These are phyloP conservation scores for Trichoderma atrobrunneum DNA, from an alignment of 2,329 filamentous ascomycete genomes.

Conservation along the genomic window DNA sequence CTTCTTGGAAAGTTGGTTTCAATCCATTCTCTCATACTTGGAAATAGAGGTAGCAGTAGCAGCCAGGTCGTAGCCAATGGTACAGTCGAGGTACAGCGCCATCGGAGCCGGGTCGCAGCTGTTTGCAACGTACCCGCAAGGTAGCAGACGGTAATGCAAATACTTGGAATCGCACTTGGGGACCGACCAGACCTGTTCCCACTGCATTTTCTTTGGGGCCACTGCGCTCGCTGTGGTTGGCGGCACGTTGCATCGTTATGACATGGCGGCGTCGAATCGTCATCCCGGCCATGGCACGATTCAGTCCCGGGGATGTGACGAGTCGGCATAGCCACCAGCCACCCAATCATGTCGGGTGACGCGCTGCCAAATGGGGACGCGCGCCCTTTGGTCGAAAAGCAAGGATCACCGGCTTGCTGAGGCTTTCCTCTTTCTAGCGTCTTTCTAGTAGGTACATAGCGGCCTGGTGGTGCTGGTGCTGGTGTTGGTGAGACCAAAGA, in stretches of 20 bases:
- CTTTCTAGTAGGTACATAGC: constrained; percentile 18
- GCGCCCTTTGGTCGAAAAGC: background rate
- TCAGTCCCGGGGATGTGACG: constrained; percentile 4
- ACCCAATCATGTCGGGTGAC: constrained; percentile 18
- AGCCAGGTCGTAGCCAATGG: background rate
- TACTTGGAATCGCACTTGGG: background rate
- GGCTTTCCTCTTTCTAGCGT: constrained; percentile 21
- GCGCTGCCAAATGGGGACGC: background rate
- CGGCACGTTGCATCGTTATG: constrained; percentile 11
- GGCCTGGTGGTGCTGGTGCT: background rate
- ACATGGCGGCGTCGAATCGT: constrained; percentile 9
- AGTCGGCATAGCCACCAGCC: constrained; percentile 18
- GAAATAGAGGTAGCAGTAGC: background rate
- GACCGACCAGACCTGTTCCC: background rate
- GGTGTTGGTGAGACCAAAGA: background rate
- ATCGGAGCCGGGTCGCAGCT: background rate
- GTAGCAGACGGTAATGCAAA: background rate
- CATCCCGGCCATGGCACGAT: constrained; percentile 15
- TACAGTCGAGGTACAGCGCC: background rate
- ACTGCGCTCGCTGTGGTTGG: background rate
- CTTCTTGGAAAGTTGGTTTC: background rate
- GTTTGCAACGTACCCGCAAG: background rate
- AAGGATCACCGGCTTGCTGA: constrained; percentile 14
- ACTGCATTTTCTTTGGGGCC: background rate
- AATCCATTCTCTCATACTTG: too few relatives aligned